phyloP scores from a whole-genome alignment of 164 flowering plant species.

The Nymphaea thermarum region DNA sequence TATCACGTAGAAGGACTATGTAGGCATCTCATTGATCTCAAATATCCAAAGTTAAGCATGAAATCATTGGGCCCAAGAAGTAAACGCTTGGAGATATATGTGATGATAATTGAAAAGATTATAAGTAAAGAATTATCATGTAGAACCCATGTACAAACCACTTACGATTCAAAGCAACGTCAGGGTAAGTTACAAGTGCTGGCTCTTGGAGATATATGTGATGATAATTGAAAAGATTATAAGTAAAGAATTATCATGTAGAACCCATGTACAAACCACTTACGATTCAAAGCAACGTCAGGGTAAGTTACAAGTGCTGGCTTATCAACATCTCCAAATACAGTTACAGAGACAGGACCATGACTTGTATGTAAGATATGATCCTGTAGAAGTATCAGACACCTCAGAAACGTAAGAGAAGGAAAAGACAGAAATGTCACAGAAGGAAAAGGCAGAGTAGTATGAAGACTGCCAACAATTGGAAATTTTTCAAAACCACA shows the following conservation, averaged over 20 bases:
- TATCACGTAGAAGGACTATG: too few relatives aligned
- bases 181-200: constrained; percentile 84
- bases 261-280: constrained; percentile 12
- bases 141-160: neutral
- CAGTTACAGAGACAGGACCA: constrained; percentile 71
- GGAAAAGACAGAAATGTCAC: neutral
- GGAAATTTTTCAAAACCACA: neutral
- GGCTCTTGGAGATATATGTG: constrained; percentile 24
- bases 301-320: constrained; percentile 91
- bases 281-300: constrained; percentile 85
- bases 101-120: too few relatives aligned
- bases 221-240: neutral
- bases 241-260: neutral
- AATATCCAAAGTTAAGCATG: neutral
- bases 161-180: constrained; percentile 87
- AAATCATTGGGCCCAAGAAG: neutral
- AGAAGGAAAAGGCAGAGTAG: neutral
- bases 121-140: too few relatives aligned
- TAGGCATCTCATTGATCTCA: too few relatives aligned
- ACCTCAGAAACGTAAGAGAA: neutral
- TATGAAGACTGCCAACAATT: neutral
- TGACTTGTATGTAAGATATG: constrained; percentile 50
- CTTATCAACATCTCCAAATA: constrained; percentile 79
- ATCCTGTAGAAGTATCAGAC: constrained; percentile 37
- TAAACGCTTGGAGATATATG: neutral